Conservation (phyloP, 768 basidiomycete genomes). For the Mycena pura region DNA sequence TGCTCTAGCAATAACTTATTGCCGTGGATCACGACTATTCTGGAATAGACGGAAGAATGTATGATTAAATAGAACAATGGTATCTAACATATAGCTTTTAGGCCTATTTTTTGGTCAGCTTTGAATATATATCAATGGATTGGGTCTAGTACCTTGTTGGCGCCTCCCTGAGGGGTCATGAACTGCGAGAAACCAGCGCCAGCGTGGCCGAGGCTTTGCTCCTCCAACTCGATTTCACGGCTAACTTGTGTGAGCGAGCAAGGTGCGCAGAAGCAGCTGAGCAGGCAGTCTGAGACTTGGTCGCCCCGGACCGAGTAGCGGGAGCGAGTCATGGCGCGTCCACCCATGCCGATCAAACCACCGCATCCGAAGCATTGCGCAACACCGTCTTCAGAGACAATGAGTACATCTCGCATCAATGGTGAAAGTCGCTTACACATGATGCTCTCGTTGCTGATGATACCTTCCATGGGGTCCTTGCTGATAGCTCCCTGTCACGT, state of each 20-base stretch:
- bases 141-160: neutral
- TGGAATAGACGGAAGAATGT: neutral
- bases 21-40: constrained; percentile 10
- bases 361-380: constrained; percentile 24
- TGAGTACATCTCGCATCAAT: neutral
- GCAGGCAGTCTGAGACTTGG: constrained; percentile 37
- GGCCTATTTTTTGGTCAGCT: constrained; percentile 1
- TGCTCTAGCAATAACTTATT: neutral
- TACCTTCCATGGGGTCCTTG: constrained; percentile 27
- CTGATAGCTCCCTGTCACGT: constrained; percentile 16
- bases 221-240: constrained; percentile 48
- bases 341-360: constrained; percentile 23
- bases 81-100: neutral
- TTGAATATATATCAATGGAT: neutral
- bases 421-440: constrained; percentile 13
- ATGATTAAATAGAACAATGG: neutral
- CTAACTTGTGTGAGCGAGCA: constrained; percentile 50
- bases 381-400: constrained; percentile 11
- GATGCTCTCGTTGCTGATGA: constrained; percentile 24
- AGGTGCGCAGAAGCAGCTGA: constrained; percentile 44
- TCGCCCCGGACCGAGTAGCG: constrained; percentile 46
- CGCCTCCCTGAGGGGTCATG: constrained; percentile 20
- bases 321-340: constrained; percentile 23
- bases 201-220: constrained; percentile 33
- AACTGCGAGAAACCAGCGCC: constrained; percentile 26